Conservation (phyloP, 2,329 filamentous ascomycete species). For the Bipolaris victoriae region DNA sequence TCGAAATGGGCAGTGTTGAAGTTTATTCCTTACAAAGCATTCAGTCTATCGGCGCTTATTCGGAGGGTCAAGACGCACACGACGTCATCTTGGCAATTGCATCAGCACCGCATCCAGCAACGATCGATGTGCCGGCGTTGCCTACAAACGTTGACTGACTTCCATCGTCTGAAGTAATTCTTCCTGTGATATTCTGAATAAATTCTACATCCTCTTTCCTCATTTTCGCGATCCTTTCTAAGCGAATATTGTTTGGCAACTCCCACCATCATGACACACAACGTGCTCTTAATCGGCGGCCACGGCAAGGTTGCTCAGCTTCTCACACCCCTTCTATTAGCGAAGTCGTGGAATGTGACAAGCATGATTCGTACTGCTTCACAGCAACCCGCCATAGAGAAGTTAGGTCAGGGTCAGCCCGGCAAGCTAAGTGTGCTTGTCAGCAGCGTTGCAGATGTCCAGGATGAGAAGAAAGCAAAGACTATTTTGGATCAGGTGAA, state of each 20-base stretch:
- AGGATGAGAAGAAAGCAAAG: slow-evolving; percentile 66
- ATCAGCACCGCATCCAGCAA: neutral
- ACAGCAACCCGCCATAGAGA: slow-evolving; percentile 68
- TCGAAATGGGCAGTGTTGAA: neutral
- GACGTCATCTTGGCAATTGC: slow-evolving; percentile 23
- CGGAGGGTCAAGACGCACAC: slow-evolving; percentile 7
- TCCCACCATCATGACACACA: slow-evolving; percentile 36
- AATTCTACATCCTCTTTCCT: neutral
- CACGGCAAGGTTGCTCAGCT: slow-evolving; percentile 79
- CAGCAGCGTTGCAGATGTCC: slow-evolving; percentile 73
- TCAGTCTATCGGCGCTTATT: slow-evolving; percentile 4
- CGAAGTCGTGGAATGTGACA: slow-evolving; percentile 76
- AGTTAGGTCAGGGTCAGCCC: slow-evolving; percentile 63
- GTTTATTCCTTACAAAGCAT: neutral
- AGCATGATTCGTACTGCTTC: slow-evolving; percentile 76
- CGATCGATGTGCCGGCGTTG: neutral
- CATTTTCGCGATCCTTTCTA: neutral
- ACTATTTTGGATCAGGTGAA: slow-evolving; percentile 66
- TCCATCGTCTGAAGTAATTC: neutral
- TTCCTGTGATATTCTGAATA: too few species aligned
- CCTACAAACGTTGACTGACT: neutral
- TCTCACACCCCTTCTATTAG: slow-evolving; percentile 76
- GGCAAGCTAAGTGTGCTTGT: slow-evolving; percentile 73
- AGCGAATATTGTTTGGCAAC: neutral
- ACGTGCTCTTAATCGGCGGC: slow-evolving; percentile 75